These are phyloP conservation scores for Yamadazyma endophytica DNA, from an alignment of 805 yeast species.

Conservation along the genomic window DNA sequence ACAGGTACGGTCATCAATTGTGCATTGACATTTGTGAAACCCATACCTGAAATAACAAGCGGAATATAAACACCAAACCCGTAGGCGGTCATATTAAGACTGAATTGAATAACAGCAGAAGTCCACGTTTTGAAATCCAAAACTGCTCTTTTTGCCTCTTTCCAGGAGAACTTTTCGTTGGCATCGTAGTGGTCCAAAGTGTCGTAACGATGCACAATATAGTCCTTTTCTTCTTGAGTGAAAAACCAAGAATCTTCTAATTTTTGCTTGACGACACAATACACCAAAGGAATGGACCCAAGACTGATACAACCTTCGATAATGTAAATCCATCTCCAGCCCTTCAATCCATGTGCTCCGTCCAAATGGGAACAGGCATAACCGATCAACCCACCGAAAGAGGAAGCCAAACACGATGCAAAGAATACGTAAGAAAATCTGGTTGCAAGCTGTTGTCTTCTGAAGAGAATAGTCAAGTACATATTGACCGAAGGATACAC, in stretches of 20 bases:
- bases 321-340: conserved; percentile 51
- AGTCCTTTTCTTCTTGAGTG: conserved; percentile 33
- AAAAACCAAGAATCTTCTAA: conserved; percentile 14
- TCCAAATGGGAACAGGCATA: conserved; percentile 55
- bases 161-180: conserved; percentile 21
- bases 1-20: conserved; percentile 40
- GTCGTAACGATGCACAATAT: conserved; percentile 28
- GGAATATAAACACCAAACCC: conserved; percentile 43
- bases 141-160: background rate
- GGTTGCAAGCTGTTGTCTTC: conserved; percentile 12
- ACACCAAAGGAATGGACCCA: conserved; percentile 31
- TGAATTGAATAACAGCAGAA: conserved; percentile 39
- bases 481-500: conserved; percentile 48
- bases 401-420: conserved; percentile 58
- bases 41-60: conserved; percentile 30
- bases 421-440: conserved; percentile 32
- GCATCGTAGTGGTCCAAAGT: conserved; percentile 31
- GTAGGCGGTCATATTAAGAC: conserved; percentile 38
- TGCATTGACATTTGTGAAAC: conserved; percentile 23
- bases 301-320: conserved; percentile 41
- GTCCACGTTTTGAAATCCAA: conserved; percentile 28
- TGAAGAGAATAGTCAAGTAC: conserved; percentile 16
- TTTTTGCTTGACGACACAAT: conserved; percentile 43
- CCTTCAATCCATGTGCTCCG: conserved; percentile 32
- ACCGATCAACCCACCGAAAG: conserved; percentile 72